phyloP scores from a whole-genome alignment of 305 asterid genomes.

The Solanum hybrid region DNA sequence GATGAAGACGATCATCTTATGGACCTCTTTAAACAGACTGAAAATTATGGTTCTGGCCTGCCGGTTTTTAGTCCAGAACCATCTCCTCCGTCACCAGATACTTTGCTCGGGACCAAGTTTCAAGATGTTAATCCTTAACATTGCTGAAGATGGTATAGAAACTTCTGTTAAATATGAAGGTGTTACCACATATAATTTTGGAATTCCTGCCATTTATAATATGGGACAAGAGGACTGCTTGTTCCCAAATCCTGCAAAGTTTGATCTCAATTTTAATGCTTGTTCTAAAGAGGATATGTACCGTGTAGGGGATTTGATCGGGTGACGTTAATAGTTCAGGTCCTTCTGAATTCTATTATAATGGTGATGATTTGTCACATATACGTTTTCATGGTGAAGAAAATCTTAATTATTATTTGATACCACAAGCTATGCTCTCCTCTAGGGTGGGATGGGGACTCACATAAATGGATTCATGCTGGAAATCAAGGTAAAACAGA shows the following conservation, averaged over 20 bases:
- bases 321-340: constrained; percentile 9
- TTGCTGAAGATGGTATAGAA: constrained; percentile 14
- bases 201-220: not conserved
- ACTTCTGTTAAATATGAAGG: not conserved
- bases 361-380: constrained; percentile 29
- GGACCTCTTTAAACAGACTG: not conserved
- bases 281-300: constrained; percentile 18
- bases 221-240: not conserved
- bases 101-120: constrained; percentile 16
- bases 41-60: not conserved
- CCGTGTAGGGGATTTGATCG: constrained; percentile 19
- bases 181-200: not conserved
- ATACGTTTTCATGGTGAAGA: constrained; percentile 22
- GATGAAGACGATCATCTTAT: not conserved
- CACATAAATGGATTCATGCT: constrained; percentile 14
- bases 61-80: not conserved
- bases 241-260: constrained; percentile 12
- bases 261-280: constrained; percentile 18
- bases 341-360: constrained; percentile 26
- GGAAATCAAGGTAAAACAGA: constrained; percentile 17
- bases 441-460: constrained; percentile 9
- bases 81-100: not conserved
- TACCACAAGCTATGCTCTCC: not conserved
- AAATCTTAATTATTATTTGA: constrained; percentile 16
- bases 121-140: constrained; percentile 21